Conservation (phyloP, 306 rosid species). For the apple (Malus domestica) region DNA sequence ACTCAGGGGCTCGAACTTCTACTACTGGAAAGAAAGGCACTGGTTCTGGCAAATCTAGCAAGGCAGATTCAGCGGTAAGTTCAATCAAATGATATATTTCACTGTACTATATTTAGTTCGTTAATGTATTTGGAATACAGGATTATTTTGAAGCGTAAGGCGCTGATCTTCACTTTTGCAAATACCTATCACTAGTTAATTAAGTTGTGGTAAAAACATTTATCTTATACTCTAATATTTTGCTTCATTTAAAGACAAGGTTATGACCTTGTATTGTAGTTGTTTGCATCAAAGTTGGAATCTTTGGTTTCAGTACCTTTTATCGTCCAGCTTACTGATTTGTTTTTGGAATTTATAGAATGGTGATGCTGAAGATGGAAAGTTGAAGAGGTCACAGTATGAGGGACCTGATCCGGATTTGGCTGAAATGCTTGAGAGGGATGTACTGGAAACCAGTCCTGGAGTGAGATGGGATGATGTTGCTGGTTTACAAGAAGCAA, state of each 20-base stretch:
- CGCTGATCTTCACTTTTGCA: not conserved
- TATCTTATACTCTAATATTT: not conserved
- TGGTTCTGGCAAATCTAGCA: slow-evolving; percentile 58
- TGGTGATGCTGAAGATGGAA: slow-evolving; percentile 83
- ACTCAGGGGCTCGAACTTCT: slow-evolving; percentile 51
- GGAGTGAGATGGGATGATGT: slow-evolving; percentile 99
- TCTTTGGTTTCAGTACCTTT: not conserved
- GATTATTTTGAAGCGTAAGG: not conserved
- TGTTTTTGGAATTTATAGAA: slow-evolving; percentile 31
- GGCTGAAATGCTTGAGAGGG: slow-evolving; percentile 98
- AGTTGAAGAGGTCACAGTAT: slow-evolving; percentile 61
- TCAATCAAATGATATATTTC: not conserved
- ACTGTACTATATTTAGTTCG: not conserved
- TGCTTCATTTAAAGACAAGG: not conserved
- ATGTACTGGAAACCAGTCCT: slow-evolving; percentile 88
- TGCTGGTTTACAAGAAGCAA: slow-evolving; percentile 92
- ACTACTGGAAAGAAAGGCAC: slow-evolving; percentile 56
- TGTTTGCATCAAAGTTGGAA: not conserved
- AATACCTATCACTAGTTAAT: not conserved
- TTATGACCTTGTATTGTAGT: not conserved
- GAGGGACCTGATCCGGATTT: slow-evolving; percentile 99
- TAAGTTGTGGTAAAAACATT: not conserved
- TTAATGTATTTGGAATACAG: not conserved
- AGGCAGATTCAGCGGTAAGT: slow-evolving; percentile 59
- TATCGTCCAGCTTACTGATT: not conserved